Percentiles rank a stretch among this genome's conserved stretches.
Conservation (phyloP, 2,329 filamentous ascomycete genomes). For the Hypoxylon sp. region DNA sequence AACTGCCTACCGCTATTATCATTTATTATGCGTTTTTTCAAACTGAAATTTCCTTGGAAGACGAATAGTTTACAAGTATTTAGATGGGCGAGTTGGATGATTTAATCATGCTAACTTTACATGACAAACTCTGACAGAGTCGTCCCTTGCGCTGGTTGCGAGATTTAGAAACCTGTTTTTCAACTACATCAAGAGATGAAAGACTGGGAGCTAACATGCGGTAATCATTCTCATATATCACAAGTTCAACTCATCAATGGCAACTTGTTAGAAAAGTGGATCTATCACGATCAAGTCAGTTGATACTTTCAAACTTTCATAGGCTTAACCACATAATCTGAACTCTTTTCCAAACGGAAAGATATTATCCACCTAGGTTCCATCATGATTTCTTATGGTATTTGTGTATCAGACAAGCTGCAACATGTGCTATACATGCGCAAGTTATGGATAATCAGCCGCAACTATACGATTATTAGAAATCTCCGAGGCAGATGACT, state of each 20-base stretch:
- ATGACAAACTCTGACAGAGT: not conserved
- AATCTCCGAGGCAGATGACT: slow-evolving; percentile 17
- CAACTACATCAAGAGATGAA: not conserved
- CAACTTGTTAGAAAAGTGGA: not conserved
- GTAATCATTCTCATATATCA: not conserved
- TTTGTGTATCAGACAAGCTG: not conserved
- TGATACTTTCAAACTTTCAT: no score
- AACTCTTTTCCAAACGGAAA: not conserved
- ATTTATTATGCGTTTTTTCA: not conserved
- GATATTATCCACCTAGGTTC: not conserved
- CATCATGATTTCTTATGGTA: not conserved
- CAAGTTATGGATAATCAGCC: slow-evolving; percentile 5
- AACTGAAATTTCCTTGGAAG: not conserved
- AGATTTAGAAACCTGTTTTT: not conserved
- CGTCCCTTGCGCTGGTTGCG: not conserved
- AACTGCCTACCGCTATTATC: not conserved
- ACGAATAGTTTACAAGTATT: no score
- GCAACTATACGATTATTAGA: slow-evolving; percentile 3
- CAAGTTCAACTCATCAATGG: not conserved
- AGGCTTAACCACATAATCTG: not conserved
- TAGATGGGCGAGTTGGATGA: no score
- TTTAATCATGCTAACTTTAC: no score
- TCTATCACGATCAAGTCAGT: not conserved
- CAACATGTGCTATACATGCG: not conserved
- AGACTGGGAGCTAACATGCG: not conserved